These are phyloP conservation scores for Chlorociboria aeruginascens DNA, from an alignment of 495 filamentous ascomycete species.

Conservation along the genomic window DNA sequence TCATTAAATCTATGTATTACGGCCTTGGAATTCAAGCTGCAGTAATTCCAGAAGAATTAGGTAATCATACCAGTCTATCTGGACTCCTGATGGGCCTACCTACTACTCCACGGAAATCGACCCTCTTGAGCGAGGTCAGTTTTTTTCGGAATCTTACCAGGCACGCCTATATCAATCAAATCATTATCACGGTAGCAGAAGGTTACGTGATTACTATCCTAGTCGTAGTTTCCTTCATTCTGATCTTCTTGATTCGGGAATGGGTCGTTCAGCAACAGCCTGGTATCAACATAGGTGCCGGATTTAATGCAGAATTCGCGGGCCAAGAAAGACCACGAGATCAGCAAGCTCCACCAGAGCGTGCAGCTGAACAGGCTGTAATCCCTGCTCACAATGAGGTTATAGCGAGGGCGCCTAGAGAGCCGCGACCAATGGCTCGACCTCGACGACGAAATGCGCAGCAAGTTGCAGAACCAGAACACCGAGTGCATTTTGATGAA, in stretches of 20 bases:
- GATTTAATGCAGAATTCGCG: slow-evolving; percentile 31
- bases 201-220: slow-evolving; percentile 86
- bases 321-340: slow-evolving; percentile 30
- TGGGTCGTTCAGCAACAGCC: slow-evolving; percentile 98
- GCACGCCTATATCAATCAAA: slow-evolving; percentile 60
- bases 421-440: slow-evolving; percentile 13
- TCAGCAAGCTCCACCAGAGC: slow-evolving; percentile 28
- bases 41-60: not conserved
- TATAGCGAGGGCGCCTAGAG: not conserved
- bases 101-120: slow-evolving; percentile 16
- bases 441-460: slow-evolving; percentile 12
- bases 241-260: slow-evolving; percentile 91
- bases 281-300: slow-evolving; percentile 50
- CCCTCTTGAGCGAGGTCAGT: slow-evolving; percentile 58
- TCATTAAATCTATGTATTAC: slow-evolving; percentile 14
- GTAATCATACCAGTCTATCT: slow-evolving; percentile 1
- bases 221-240: slow-evolving; percentile 83
- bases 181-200: slow-evolving; percentile 75
- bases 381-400: not conserved
- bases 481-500: not conserved
- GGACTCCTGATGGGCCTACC: not conserved
- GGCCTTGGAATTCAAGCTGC: slow-evolving; percentile 8
- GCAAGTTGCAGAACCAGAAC: slow-evolving; percentile 2
- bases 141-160: slow-evolving; percentile 65
- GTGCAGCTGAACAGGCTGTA: not conserved